Base-by-base conservation (phyloP, 768 basidiomycete genomes). In the Boletus vermiculosoides region DNA sequence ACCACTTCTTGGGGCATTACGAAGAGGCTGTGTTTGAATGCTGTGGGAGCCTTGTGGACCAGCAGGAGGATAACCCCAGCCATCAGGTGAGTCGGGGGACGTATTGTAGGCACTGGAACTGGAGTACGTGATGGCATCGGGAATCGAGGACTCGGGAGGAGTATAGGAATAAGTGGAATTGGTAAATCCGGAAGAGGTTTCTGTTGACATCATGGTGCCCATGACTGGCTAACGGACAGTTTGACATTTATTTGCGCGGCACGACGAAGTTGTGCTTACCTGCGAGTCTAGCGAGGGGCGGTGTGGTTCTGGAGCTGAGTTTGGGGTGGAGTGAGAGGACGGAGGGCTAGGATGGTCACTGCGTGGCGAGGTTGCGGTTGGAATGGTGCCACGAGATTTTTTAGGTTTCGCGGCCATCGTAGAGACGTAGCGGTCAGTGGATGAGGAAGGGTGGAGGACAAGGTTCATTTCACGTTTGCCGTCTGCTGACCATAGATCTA, bases 401-500 rank as follows among this genome's bases (percentile, higher is more conserved):
- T 77, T 79, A 50, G 76, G 76, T 59, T 71, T 73, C 13, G 64
- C 28, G 7, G 64, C 12, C 48, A 73, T 66, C 1, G 71, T 67
- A 2, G 88, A 80, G n/a, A 83, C 78, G 71, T 86, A 88, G 50
- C 89, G 83, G 66, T 92, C 90, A 0, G 66, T 53, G 34, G 83
- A 77, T 5, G 92, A 85, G 1, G 88, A 88, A 0, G 94, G 92
- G 67, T 94, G 92, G 22, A 92, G 78, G 42, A 97, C 92, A 16
- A 96, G 83, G 70, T 96, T 96, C 77, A 88, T 88, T 67, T 96
- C 92, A 31, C 86, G 81, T 61, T 80, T 84, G 15, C 85, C 88
- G 63, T 94, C 92, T 44, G 79, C 80, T 0, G 91, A 92, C 90
- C 93, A 96, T 3, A 98, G 76, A 74, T 97, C 94, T n/a, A 92